Evolutionary conservation across 495 filamentous ascomycete genomes (phyloP).

Genomic region (Filosporella fistucella): DNA sequence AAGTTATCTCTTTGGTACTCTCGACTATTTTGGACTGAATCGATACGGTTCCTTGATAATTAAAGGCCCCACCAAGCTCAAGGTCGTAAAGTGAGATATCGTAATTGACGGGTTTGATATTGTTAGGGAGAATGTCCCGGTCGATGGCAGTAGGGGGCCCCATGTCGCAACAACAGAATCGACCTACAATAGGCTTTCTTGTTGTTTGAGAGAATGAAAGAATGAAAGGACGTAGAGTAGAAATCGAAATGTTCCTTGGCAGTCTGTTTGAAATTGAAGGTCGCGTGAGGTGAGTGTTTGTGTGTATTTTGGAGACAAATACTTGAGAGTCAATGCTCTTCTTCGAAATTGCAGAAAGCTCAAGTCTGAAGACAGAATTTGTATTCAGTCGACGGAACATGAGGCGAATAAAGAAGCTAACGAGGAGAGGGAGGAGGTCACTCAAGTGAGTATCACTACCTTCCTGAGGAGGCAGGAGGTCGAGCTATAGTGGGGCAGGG

Average conservation of each 20-base stretch:
- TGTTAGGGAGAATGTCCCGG: slow-evolving; percentile 50
- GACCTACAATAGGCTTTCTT: too few species aligned
- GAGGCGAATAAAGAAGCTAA: too few species aligned
- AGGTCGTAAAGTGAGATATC: slow-evolving; percentile 75
- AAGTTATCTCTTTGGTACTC: slow-evolving; percentile 62
- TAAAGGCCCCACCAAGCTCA: slow-evolving; percentile 66
- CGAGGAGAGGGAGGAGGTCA: too few species aligned
- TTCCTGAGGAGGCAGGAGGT: too few species aligned
- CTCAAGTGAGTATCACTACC: too few species aligned
- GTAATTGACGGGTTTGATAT: slow-evolving; percentile 83
- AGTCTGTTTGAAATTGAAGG: too few species aligned
- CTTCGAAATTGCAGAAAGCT: slow-evolving; percentile 14
- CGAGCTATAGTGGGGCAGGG: too few species aligned
- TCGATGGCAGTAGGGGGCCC: slow-evolving; percentile 37
- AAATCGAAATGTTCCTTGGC: too few species aligned
- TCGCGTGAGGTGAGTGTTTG: background rate
- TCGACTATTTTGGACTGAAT: slow-evolving; percentile 55
- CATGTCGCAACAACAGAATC: slow-evolving; percentile 5
- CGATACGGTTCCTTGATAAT: slow-evolving; percentile 73
- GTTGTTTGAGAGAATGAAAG: background rate
- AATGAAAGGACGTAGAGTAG: too few species aligned
- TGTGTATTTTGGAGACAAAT: slow-evolving; percentile 31
- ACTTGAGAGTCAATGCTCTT: slow-evolving; percentile 27
- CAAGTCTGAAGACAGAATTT: background rate
- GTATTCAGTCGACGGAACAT: too few species aligned